phyloP scores from a whole-genome alignment of 2,329 filamentous ascomycete genomes.

The Nothophaeocryptopus gaeumannii region DNA sequence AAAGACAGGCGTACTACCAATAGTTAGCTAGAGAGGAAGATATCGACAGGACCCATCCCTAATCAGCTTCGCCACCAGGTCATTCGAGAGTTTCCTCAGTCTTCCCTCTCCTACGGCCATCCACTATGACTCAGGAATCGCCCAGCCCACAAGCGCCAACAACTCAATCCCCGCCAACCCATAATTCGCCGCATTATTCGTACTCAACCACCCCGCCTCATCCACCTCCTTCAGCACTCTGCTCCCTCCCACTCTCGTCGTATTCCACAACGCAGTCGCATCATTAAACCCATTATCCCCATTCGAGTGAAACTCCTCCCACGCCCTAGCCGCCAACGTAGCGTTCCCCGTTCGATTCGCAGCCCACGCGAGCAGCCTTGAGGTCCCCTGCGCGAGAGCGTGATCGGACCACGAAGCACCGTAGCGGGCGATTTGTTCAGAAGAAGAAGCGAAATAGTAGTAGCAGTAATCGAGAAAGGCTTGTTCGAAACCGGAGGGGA shows the following conservation, averaged over 20 bases:
- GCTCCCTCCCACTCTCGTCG: conserved; percentile 43
- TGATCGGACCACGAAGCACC: conserved; percentile 46
- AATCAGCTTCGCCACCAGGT: too few species aligned
- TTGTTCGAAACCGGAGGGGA: conserved; percentile 50
- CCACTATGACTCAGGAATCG: too few species aligned
- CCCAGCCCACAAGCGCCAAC: conserved; percentile 37
- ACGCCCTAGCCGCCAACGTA: conserved; percentile 52
- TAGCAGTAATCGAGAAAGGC: conserved; percentile 61
- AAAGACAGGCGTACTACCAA: not conserved
- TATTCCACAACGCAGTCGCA: conserved; percentile 35
- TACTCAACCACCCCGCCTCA: conserved; percentile 57
- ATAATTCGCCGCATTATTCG: conserved; percentile 57
- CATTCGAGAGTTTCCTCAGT: too few species aligned
- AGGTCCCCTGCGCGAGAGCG: conserved; percentile 56
- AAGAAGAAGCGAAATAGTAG: conserved; percentile 52
- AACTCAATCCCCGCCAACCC: conserved; percentile 58
- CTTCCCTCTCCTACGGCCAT: too few species aligned
- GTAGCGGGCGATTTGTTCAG: conserved; percentile 54
- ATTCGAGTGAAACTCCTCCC: conserved; percentile 53
- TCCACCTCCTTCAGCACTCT: conserved; percentile 49
- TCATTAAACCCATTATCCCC: conserved; percentile 31
- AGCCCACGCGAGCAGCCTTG: conserved; percentile 56
- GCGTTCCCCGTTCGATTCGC: conserved; percentile 46
- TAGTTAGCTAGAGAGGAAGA: too few species aligned
- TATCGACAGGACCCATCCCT: too few species aligned